Conservation (phyloP, 1,284 basidiomycete species). For the Amylostereum areolatum region DNA sequence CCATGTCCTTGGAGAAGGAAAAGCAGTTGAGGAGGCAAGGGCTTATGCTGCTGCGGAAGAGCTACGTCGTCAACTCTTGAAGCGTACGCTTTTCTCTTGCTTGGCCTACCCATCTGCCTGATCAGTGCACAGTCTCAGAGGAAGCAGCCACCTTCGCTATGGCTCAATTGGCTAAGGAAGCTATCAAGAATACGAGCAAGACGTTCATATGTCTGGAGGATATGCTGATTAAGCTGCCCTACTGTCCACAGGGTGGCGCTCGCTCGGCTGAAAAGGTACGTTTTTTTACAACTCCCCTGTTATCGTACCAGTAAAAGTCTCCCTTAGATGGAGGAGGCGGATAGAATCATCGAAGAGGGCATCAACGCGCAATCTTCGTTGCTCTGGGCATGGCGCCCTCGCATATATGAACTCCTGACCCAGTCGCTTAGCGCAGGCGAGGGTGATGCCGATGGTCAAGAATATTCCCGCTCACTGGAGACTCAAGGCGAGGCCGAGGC, state of each 20-base stretch:
- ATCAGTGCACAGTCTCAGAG: conserved; percentile 44
- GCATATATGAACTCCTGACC: conserved; percentile 52
- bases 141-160: conserved; percentile 54
- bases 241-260: conserved; percentile 46
- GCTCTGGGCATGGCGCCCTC: conserved; percentile 63
- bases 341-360: conserved; percentile 52
- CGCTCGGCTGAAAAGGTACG: conserved; percentile 47
- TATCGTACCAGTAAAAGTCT: conserved; percentile 1
- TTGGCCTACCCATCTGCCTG: too few relatives aligned
- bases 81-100: conserved; percentile 41
- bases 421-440: conserved; percentile 45
- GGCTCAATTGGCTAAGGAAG: conserved; percentile 39
- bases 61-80: conserved; percentile 55
- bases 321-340: conserved; percentile 54
- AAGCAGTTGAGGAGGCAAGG: conserved; percentile 43
- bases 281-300: conserved; percentile 4
- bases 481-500: conserved; percentile 70
- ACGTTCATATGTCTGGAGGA: conserved; percentile 39
- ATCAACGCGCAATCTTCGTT: conserved; percentile 60
- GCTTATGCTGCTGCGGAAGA: conserved; percentile 61
- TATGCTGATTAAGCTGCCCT: conserved; percentile 44
- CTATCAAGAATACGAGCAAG: conserved; percentile 36
- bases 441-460: conserved; percentile 63
- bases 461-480: conserved; percentile 70
- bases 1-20: conserved; percentile 51